Percentiles rank a stretch among this genome's conserved stretches.
phyloP scores from a whole-genome alignment of 2,329 filamentous ascomycete genomes.

The Cercospora zeae-maydis region DNA sequence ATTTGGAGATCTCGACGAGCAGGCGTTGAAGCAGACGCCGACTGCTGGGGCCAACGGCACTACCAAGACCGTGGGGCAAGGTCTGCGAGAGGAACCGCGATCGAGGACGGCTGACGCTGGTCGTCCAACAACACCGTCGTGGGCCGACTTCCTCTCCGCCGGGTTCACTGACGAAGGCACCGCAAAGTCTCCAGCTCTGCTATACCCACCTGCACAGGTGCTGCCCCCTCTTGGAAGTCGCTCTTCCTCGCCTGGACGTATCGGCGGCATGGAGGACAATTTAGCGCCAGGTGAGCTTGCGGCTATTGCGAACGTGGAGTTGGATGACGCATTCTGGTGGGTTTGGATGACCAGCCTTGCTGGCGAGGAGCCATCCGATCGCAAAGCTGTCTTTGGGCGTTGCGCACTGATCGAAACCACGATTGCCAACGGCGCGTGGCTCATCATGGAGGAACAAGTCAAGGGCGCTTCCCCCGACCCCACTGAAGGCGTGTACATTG shows the following conservation, averaged over 20 bases:
- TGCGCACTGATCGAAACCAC: constrained; percentile 88
- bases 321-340: constrained; percentile 99
- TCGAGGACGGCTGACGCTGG: constrained; percentile 65
- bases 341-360: constrained; percentile 98
- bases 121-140: constrained; percentile 90
- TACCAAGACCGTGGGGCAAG: constrained; percentile 36
- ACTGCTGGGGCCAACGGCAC: constrained; percentile 25
- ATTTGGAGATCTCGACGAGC: constrained; percentile 66
- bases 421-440: constrained; percentile 78
- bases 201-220: constrained; percentile 88
- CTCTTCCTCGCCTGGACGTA: constrained; percentile 16
- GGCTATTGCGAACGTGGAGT: constrained; percentile 77
- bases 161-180: constrained; percentile 78
- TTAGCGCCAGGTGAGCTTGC: constrained; percentile 91
- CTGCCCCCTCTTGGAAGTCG: constrained; percentile 67
- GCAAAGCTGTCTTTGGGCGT: constrained; percentile 90
- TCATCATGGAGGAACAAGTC: constrained; percentile 94
- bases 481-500: constrained; percentile 81
- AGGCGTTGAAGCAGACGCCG: constrained; percentile 20
- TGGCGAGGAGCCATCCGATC: constrained; percentile 75
- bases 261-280: constrained; percentile 60
- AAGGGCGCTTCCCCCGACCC: constrained; percentile 86
- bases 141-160: constrained; percentile 94
- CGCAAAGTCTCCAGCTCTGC: constrained; percentile 51
- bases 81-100: constrained; percentile 62